Evolutionary conservation across 2,329 filamentous ascomycete genomes (phyloP), one percentile per base, ranked within the genome.

Genomic region (Lasiodiplodia gonubiensis): DNA sequence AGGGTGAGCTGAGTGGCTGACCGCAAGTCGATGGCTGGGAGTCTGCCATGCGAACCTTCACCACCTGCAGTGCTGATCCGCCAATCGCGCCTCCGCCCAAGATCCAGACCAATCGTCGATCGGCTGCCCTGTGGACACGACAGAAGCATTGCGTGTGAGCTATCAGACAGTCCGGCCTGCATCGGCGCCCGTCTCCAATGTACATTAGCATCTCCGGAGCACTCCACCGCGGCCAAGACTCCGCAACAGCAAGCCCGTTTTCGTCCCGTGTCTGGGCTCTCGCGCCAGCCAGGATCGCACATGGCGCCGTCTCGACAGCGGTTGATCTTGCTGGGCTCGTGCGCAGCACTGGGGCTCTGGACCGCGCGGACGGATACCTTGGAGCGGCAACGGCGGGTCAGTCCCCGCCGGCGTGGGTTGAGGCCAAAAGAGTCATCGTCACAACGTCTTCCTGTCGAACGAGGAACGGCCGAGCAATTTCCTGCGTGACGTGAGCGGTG

Each of bases 271-370:
- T 63, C 42, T 51, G 14, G 27, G 46, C 59, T 48, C 30, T 33
- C 21, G 46, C 59, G 16, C 59, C 59, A 23, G 46, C 59, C 46
- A 37, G 57, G 57, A 61, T 61, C 55, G 42, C 57, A 14, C 35
- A 23, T 27, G 11, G 33, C 35, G 23, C 57, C 25, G 39, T 23
- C 48, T 61, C 57, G 46, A 27, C 49, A 33, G 49, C 27, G 46
- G 59, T 51, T 63, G 59, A 63, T 63, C 59, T n/a, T 49, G 46
- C 16, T 25, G 39, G 57, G 59, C 59, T 51, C 59, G 59, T 63
- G 59, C 59, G 18, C 46, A 21, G 39, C 57, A 25, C 57, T 25
- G 39, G 57, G 42, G 39, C 42, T 61, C 39, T 61, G 57, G 39
- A 49, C 57, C 59, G 46, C 46, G 11, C n/a, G 49, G 42, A 30